Evolutionary conservation across 139 green algal species (phyloP).

Genomic region (Trebouxia sp.): DNA sequence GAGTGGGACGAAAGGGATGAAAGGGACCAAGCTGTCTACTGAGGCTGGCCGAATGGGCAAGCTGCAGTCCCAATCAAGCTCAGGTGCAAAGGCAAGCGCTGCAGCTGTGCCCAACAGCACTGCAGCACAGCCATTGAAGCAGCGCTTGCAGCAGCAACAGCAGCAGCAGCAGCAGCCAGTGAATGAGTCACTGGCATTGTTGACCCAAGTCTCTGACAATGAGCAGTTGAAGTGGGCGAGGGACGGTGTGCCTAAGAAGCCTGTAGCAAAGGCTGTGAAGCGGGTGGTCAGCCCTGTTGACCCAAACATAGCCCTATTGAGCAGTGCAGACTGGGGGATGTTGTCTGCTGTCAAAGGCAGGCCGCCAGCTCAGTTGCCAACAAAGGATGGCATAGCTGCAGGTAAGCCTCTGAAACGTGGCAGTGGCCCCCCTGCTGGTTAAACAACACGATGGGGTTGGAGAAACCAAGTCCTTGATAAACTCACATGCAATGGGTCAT

Average conservation of each 20-base stretch:
- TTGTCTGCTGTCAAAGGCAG: not conserved
- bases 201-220: not conserved
- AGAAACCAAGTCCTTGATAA: not conserved
- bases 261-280: not conserved
- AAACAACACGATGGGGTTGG: too few relatives aligned
- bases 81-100: not conserved
- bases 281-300: not conserved
- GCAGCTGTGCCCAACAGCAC: not conserved
- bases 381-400: not conserved
- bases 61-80: constrained; percentile 1
- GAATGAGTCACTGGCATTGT: not conserved
- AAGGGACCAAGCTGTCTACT: constrained; percentile 1
- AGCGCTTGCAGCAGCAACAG: constrained; percentile 21
- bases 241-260: not conserved
- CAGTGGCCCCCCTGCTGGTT: too few relatives aligned
- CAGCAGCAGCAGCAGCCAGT: not conserved
- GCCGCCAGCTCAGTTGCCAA: not conserved
- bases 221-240: constrained; percentile 10
- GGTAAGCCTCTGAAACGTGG: too few relatives aligned
- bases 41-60: not conserved
- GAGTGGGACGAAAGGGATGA: not conserved
- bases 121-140: constrained; percentile 2
- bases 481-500: not conserved
- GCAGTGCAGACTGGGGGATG: not conserved
- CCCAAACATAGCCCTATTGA: not conserved